phyloP scores from a whole-genome alignment of 1,139 yeast species.

The Hansenula lynferdii region DNA sequence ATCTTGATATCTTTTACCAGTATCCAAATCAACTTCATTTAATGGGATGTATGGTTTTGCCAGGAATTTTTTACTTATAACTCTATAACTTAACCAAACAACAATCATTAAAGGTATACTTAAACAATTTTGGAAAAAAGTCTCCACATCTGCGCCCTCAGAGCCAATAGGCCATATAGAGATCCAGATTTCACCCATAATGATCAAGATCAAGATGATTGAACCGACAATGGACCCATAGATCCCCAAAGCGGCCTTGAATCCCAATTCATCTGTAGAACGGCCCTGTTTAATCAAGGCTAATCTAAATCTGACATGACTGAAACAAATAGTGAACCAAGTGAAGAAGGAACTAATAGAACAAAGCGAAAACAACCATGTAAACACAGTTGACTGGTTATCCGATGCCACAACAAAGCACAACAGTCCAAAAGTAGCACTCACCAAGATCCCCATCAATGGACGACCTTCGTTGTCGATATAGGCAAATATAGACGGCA shows the following conservation, averaged over 20 bases:
- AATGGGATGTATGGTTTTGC: slow-evolving; percentile 28
- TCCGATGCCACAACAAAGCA: slow-evolving; percentile 61
- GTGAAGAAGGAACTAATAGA: slow-evolving; percentile 66
- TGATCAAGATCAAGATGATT: slow-evolving; percentile 41
- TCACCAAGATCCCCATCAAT: slow-evolving; percentile 43
- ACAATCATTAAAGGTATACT: slow-evolving; percentile 42
- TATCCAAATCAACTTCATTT: slow-evolving; percentile 40
- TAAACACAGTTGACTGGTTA: slow-evolving; percentile 52
- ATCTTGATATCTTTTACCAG: slow-evolving; percentile 48
- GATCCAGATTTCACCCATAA: slow-evolving; percentile 61
- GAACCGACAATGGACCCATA: slow-evolving; percentile 50
- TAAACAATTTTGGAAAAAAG: slow-evolving; percentile 44
- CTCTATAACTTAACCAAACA: slow-evolving; percentile 32
- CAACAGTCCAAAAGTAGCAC: slow-evolving; percentile 51
- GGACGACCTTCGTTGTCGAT: slow-evolving; percentile 58
- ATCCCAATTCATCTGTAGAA: slow-evolving; percentile 46
- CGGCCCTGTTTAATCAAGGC: slow-evolving; percentile 57
- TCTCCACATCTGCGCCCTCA: slow-evolving; percentile 39
- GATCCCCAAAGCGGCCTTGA: slow-evolving; percentile 48
- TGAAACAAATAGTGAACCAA: slow-evolving; percentile 61
- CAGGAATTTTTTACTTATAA: slow-evolving; percentile 35
- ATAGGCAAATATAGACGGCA: slow-evolving; percentile 55
- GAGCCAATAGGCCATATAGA: slow-evolving; percentile 65
- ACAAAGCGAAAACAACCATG: slow-evolving; percentile 64
- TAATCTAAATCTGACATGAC: slow-evolving; percentile 61